Conservation (phyloP, 306 rosid species). For the Medicago lupulina region DNA sequence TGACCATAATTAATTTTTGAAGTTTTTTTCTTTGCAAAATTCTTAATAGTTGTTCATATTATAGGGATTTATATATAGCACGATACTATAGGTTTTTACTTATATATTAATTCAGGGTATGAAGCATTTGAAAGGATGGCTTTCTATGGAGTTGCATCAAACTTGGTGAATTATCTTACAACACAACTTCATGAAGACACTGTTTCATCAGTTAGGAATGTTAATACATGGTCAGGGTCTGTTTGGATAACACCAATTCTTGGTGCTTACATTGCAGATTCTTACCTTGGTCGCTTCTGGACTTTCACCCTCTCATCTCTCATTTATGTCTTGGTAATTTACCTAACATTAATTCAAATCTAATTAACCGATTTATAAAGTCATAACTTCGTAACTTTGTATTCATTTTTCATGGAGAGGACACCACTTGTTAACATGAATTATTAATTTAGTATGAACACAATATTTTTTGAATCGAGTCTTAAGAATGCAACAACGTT, state of each 20-base stretch:
- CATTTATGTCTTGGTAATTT: conserved; percentile 82
- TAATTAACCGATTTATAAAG: neutral
- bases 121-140: conserved; percentile 99
- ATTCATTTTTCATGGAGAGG: neutral
- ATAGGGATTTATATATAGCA: neutral
- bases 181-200: conserved; percentile 93
- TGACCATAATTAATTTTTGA: neutral
- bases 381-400: neutral
- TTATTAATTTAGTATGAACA: neutral
- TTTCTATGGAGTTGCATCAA: conserved; percentile 91
- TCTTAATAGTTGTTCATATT: neutral
- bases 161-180: conserved; percentile 86
- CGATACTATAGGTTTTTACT: neutral
- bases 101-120: conserved; percentile 60
- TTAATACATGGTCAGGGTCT: conserved; percentile 94
- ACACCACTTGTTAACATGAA: neutral
- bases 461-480: neutral
- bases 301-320: conserved; percentile 91
- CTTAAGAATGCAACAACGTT: neutral
- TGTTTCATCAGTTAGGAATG: conserved; percentile 90
- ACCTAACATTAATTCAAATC: neutral
- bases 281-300: conserved; percentile 96
- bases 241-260: conserved; percentile 96
- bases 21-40: neutral
- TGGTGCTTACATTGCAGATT: conserved; percentile 93